Conservation (phyloP, 129 eudicot genomes). For the Oenanthe sinensis region DNA sequence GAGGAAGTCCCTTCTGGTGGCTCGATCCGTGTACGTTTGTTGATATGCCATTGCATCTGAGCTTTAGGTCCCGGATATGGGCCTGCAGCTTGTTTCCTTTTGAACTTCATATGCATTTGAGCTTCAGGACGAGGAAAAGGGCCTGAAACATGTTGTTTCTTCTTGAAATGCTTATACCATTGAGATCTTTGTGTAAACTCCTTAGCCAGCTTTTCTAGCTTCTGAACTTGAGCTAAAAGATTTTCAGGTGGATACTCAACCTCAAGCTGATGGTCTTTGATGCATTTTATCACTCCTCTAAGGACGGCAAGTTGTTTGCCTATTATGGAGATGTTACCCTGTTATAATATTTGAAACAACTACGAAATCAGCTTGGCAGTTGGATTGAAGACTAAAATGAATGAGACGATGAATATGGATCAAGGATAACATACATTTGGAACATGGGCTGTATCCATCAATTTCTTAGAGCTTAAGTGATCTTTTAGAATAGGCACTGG, state of each 20-base stretch:
- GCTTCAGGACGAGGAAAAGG: neutral
- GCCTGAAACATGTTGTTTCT: neutral
- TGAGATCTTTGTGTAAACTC: neutral
- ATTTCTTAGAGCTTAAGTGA: slow-evolving; percentile 2
- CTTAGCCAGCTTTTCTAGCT: slow-evolving; percentile 8
- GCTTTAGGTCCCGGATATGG: neutral
- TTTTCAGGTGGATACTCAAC: slow-evolving; percentile 4
- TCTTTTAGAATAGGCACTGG: slow-evolving; percentile 23
- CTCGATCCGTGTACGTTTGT: neutral
- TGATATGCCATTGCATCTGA: neutral
- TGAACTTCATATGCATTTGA: neutral
- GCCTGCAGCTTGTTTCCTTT: neutral
- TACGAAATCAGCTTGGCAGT: neutral
- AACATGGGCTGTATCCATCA: neutral
- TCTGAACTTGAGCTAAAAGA: slow-evolving; percentile 1
- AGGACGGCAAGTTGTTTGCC: slow-evolving; percentile 4
- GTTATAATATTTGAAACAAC: neutral
- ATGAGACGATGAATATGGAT: neutral
- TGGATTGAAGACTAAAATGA: neutral
- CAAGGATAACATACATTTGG: neutral
- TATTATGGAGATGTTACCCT: neutral
- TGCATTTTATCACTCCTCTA: slow-evolving; percentile 12
- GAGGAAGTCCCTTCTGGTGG: neutral
- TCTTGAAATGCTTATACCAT: neutral
- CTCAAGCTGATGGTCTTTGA: slow-evolving; percentile 10